Conservation (phyloP, 1,284 basidiomycete species). For the Moesziomyces antarcticus region DNA sequence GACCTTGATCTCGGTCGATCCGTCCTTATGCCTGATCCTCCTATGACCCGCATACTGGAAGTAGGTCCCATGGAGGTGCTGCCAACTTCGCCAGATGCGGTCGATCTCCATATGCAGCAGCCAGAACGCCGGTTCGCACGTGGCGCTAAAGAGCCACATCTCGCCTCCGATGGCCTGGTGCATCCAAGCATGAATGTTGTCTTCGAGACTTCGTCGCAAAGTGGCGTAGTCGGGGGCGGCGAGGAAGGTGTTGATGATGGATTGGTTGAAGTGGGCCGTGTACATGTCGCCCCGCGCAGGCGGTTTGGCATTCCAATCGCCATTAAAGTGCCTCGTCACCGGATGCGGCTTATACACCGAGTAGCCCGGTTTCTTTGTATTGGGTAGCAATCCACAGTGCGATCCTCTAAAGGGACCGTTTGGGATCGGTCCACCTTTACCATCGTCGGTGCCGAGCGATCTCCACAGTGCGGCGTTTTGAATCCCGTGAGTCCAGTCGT, state of each 20-base stretch:
- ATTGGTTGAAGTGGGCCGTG: slow-evolving; percentile 10
- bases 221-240: slow-evolving; percentile 10
- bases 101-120: slow-evolving; percentile 36
- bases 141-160: slow-evolving; percentile 25
- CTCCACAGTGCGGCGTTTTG: slow-evolving; percentile 15
- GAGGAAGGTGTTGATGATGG: slow-evolving; percentile 7
- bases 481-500: slow-evolving; percentile 11
- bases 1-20: neutral
- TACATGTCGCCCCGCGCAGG: slow-evolving; percentile 42
- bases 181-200: slow-evolving; percentile 22
- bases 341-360: slow-evolving; percentile 29
- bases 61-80: slow-evolving; percentile 3
- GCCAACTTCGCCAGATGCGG: slow-evolving; percentile 27
- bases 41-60: slow-evolving; percentile 19
- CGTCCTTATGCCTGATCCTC: slow-evolving; percentile 3
- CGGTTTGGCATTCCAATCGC: slow-evolving; percentile 16
- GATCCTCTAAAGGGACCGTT: slow-evolving; percentile 17
- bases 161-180: slow-evolving; percentile 30
- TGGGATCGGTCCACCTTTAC: slow-evolving; percentile 23
- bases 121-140: slow-evolving; percentile 44
- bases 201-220: slow-evolving; percentile 9
- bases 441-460: slow-evolving; percentile 11
- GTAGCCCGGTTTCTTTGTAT: slow-evolving; percentile 18
- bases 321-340: slow-evolving; percentile 37
- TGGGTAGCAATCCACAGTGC: slow-evolving; percentile 22